A percentile compares a stretch with the other conserved stretches of the same genome.
Evolutionary conservation across 2,329 filamentous ascomycete species (phyloP).

Genomic region (Cladosporium sp.): DNA sequence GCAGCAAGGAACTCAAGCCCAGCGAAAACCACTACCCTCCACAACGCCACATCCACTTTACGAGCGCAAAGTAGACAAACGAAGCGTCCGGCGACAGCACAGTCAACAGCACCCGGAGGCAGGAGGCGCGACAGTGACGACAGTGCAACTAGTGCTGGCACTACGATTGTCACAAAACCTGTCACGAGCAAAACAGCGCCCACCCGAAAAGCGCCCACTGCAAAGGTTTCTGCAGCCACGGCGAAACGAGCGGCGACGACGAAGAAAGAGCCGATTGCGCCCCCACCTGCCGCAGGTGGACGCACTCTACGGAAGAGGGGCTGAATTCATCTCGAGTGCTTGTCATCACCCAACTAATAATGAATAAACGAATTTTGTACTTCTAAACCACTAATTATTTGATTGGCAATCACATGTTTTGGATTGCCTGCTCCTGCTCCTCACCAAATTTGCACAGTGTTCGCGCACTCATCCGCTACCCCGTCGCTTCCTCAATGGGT

Average conservation of each 20-base stretch:
- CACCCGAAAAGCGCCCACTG: slow-evolving; percentile 42
- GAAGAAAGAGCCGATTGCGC: slow-evolving; percentile 23
- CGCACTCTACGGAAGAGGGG: slow-evolving; percentile 31
- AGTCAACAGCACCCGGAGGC: slow-evolving; percentile 31
- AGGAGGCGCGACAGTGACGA: slow-evolving; percentile 46
- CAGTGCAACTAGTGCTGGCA: slow-evolving; percentile 58
- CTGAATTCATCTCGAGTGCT: slow-evolving; percentile 10
- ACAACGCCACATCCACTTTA: slow-evolving; percentile 43
- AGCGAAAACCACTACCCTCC: slow-evolving; percentile 39
- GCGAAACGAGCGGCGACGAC: slow-evolving; percentile 28
- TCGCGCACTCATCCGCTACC: not conserved
- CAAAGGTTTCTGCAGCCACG: slow-evolving; percentile 39
- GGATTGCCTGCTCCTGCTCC: slow-evolving; percentile 3
- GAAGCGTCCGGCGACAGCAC: slow-evolving; percentile 41
- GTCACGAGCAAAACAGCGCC: slow-evolving; percentile 40
- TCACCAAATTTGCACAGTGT: too few species aligned
- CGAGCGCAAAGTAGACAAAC: slow-evolving; percentile 60
- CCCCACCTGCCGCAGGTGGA: slow-evolving; percentile 19
- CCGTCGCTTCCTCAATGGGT: not conserved
- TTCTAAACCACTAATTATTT: not conserved
- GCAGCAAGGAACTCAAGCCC: slow-evolving; percentile 58
- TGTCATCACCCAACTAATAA: slow-evolving; percentile 3
- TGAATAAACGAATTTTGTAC: not conserved
- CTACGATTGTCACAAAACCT: slow-evolving; percentile 55
- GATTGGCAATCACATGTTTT: not conserved